Evolutionary conservation across 2,329 filamentous ascomycete species (phyloP).

Genomic region (Neurospora crassa): DNA sequence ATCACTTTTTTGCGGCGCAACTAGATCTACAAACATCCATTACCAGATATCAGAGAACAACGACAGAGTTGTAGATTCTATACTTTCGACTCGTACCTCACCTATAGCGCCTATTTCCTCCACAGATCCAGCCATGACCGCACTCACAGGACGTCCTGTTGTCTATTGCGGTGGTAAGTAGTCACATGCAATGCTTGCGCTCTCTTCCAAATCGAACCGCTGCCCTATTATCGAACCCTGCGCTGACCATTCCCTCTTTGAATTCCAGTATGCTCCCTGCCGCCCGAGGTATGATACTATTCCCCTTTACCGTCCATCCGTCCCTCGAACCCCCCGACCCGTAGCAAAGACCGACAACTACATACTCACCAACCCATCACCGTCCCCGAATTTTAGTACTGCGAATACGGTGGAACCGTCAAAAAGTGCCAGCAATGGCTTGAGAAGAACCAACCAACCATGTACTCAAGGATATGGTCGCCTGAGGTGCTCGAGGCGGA

Average conservation of each 20-base stretch:
- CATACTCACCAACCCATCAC: neutral
- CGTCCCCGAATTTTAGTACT: constrained; percentile 59
- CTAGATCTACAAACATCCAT: neutral
- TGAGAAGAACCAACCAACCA: constrained; percentile 57
- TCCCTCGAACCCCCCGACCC: neutral
- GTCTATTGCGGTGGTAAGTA: constrained; percentile 50
- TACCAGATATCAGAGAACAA: neutral
- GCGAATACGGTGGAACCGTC: constrained; percentile 92
- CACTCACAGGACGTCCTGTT: constrained; percentile 42
- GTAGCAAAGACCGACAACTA: neutral
- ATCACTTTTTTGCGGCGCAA: neutral
- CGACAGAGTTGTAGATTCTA: neutral
- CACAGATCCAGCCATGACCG: constrained; percentile 36
- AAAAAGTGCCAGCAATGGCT: constrained; percentile 99
- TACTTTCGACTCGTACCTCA: neutral
- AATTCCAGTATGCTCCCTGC: constrained; percentile 50
- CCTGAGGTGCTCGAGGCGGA: constrained; percentile 76
- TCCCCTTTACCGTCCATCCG: neutral
- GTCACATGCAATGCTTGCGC: neutral
- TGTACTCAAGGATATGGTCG: constrained; percentile 79
- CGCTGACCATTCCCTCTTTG: neutral
- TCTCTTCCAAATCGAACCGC: neutral
- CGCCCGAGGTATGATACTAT: constrained; percentile 46
- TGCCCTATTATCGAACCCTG: neutral
- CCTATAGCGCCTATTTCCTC: neutral